These are phyloP conservation scores for Ceriops decandra DNA, from an alignment of 345 rosid genomes.

Conservation along the genomic window DNA sequence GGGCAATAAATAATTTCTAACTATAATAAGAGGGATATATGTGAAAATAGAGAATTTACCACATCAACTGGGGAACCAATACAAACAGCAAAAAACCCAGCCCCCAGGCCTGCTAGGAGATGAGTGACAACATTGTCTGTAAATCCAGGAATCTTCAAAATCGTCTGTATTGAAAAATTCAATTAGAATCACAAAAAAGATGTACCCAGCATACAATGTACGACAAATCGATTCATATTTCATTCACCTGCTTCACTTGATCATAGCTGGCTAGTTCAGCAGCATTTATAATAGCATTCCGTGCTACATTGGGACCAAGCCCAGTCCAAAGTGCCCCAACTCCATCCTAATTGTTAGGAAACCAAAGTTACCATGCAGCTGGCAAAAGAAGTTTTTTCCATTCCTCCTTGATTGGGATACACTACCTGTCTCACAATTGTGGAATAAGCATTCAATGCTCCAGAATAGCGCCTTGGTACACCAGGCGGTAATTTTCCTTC, in stretches of 20 bases:
- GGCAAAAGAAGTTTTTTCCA: background rate
- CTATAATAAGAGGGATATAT: slow-evolving; percentile 1
- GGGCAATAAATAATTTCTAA: background rate
- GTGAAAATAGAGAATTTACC: slow-evolving; percentile 47
- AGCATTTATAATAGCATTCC: slow-evolving; percentile 96
- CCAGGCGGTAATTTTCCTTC: slow-evolving; percentile 97
- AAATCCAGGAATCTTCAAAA: slow-evolving; percentile 96
- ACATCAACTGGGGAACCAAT: slow-evolving; percentile 99
- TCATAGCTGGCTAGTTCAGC: slow-evolving; percentile 98
- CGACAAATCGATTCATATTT: background rate
- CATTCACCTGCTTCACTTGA: slow-evolving; percentile 87
- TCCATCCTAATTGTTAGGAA: slow-evolving; percentile 65
- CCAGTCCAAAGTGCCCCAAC: slow-evolving; percentile 94
- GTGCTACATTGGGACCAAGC: slow-evolving; percentile 84
- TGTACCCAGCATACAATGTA: slow-evolving; percentile 8
- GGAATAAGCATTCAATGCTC: slow-evolving; percentile 90
- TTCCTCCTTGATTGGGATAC: slow-evolving; percentile 19
- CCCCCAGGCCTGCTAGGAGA: slow-evolving; percentile 90
- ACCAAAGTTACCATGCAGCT: background rate
- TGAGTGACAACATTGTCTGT: slow-evolving; percentile 91
- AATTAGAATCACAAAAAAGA: slow-evolving; percentile 5
- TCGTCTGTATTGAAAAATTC: slow-evolving; percentile 46
- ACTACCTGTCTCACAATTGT: slow-evolving; percentile 88
- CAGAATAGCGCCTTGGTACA: slow-evolving; percentile 90
- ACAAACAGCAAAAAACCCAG: slow-evolving; percentile 96